Evolutionary conservation across 352 stramenopile species (phyloP).

Genomic region (Phytopythium montanum): DNA sequence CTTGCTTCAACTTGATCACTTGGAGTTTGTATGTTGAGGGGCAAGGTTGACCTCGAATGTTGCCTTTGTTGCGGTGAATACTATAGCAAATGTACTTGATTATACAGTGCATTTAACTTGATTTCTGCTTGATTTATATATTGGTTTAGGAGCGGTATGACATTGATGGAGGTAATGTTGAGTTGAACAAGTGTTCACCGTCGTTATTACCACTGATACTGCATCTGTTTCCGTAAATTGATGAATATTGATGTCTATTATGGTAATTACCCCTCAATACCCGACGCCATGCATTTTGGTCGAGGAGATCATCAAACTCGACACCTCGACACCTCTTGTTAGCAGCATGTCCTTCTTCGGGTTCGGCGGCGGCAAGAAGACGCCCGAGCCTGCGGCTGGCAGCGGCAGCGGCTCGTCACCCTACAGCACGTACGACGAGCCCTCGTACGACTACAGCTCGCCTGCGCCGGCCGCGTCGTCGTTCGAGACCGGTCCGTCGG

Average conservation of each 20-base stretch:
- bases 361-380: conserved; percentile 77
- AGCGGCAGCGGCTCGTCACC: conserved; percentile 17
- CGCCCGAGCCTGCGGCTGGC: conserved; percentile 46
- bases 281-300: conserved; percentile 3
- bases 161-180: no score
- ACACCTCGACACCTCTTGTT: not conserved
- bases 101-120: no score
- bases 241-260: not conserved
- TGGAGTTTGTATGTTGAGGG: not conserved
- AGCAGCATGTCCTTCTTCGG: conserved; percentile 77
- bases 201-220: no score
- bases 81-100: no score
- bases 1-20: not conserved
- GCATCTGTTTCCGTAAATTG: not conserved
- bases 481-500: conserved; percentile 12
- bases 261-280: not conserved
- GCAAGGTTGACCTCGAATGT: not conserved
- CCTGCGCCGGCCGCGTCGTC: conserved; percentile 27
- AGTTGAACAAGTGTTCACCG: no score
- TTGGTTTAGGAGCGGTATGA: no score
- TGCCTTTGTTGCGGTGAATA: not conserved
- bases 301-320: not conserved
- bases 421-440: conserved; percentile 64
- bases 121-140: no score
- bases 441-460: conserved; percentile 70